phyloP scores from a whole-genome alignment of 202 grass and related monocot species.

The Setaria italica region DNA sequence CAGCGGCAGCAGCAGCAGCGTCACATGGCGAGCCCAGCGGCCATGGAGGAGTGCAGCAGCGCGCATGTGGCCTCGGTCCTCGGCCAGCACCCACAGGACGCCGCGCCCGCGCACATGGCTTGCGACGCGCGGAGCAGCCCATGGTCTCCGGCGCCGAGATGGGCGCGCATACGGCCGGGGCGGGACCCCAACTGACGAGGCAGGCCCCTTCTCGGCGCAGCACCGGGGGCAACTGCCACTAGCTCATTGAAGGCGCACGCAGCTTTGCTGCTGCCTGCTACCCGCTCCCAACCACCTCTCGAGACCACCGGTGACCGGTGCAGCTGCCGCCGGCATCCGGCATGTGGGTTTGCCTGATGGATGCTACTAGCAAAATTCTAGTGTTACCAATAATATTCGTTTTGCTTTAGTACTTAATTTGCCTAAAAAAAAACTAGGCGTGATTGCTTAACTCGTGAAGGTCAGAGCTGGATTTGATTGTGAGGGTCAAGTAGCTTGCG shows the following conservation, averaged over 20 bases:
- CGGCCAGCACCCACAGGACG: constrained; percentile 10
- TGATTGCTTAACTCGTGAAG: background rate
- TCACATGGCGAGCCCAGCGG: constrained; percentile 35
- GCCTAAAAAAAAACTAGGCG: background rate
- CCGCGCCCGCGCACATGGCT: constrained; percentile 36
- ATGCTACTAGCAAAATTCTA: no score
- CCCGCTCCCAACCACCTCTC: background rate
- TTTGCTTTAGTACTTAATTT: background rate
- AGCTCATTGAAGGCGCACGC: constrained; percentile 31
- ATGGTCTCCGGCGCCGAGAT: constrained; percentile 14
- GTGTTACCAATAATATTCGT: no score
- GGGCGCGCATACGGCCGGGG: background rate
- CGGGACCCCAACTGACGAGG: constrained; percentile 11
- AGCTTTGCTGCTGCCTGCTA: background rate
- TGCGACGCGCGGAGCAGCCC: background rate
- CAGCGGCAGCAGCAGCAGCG: background rate
- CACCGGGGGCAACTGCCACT: background rate
- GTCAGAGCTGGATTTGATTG: background rate
- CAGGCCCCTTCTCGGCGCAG: background rate
- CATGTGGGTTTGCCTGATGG: constrained; percentile 3
- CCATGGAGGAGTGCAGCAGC: background rate
- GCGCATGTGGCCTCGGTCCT: constrained; percentile 40
- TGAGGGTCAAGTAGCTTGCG: background rate
- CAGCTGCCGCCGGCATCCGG: background rate
- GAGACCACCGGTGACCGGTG: background rate